A percentile compares a stretch with the other conserved stretches of the same genome.
These are phyloP conservation scores for Amanita thiersii DNA, from an alignment of 768 basidiomycete genomes.

Conservation along the genomic window DNA sequence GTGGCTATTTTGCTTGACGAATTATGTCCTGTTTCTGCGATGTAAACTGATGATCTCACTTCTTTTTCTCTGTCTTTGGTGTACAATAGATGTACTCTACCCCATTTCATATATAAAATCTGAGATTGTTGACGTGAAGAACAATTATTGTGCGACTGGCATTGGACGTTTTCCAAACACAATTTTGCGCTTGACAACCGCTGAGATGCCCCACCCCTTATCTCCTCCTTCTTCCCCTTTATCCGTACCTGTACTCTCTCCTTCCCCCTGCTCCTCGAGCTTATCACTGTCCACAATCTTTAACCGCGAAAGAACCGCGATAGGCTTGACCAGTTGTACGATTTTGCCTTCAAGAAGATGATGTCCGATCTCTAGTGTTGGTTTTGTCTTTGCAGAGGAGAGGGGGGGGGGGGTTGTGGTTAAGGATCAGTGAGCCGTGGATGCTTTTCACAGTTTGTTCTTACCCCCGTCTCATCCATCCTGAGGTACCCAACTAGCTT, in stretches of 20 bases:
- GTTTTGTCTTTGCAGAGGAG: constrained; percentile 77
- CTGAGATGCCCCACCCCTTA: constrained; percentile 49
- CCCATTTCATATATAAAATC: neutral
- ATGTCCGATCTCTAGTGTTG: constrained; percentile 77
- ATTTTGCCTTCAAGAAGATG: constrained; percentile 89
- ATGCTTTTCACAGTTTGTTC: constrained; percentile 11
- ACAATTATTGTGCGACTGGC: constrained; percentile 39
- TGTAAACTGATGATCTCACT: neutral
- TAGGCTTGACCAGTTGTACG: constrained; percentile 65
- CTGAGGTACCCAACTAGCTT: constrained; percentile 73
- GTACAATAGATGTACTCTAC: neutral
- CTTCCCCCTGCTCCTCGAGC: neutral
- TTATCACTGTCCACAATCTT: neutral
- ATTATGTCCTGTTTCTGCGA: no score
- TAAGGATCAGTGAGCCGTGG: no score
- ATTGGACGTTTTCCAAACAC: constrained; percentile 80
- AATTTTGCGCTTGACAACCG: constrained; percentile 75
- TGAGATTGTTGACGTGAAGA: neutral
- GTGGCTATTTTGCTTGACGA: no score
- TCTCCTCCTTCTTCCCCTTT: neutral
- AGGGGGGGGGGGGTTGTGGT: neutral
- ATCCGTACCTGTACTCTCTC: neutral
- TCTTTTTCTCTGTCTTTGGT: neutral
- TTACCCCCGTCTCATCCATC: constrained; percentile 51
- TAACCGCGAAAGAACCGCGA: constrained; percentile 61